phyloP scores from a whole-genome alignment of 257 asterid species.

The Misopates orontium region DNA sequence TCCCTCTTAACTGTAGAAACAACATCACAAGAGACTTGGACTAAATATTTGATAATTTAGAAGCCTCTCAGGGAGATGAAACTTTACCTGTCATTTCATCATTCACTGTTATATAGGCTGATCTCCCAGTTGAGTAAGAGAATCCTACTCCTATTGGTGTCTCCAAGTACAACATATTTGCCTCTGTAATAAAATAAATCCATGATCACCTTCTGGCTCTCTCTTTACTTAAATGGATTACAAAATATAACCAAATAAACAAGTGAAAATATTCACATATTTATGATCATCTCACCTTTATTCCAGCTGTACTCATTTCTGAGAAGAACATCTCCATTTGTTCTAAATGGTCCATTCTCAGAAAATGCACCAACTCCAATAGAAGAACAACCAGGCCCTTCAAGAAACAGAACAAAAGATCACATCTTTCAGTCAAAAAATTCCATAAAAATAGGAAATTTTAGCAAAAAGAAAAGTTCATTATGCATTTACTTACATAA shows the following conservation, averaged over 20 bases:
- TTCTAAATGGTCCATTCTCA: slow-evolving; percentile 77
- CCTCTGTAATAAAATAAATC: slow-evolving; percentile 40
- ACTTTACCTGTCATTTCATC: slow-evolving; percentile 58
- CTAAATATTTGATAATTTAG: not conserved
- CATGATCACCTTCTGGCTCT: slow-evolving; percentile 20
- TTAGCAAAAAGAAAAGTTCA: not conserved
- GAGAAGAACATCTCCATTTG: slow-evolving; percentile 48
- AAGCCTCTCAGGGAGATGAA: too few species aligned
- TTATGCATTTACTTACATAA: not conserved
- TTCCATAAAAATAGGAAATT: not conserved
- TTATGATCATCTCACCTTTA: slow-evolving; percentile 43
- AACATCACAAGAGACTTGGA: too few species aligned
- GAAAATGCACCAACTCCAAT: slow-evolving; percentile 81
- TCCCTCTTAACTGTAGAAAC: not conserved
- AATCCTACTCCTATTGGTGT: slow-evolving; percentile 76
- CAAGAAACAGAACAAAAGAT: slow-evolving; percentile 15
- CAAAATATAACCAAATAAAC: not conserved
- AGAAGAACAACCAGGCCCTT: slow-evolving; percentile 80
- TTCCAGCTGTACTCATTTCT: slow-evolving; percentile 70
- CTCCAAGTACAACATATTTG: slow-evolving; percentile 70
- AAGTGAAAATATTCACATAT: not conserved
- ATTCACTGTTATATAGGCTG: slow-evolving; percentile 48
- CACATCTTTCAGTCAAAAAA: slow-evolving; percentile 12
- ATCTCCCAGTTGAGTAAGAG: slow-evolving; percentile 52
- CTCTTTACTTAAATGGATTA: not conserved